phyloP scores from a whole-genome alignment of 495 filamentous ascomycete species.

The Glonium stellatum region DNA sequence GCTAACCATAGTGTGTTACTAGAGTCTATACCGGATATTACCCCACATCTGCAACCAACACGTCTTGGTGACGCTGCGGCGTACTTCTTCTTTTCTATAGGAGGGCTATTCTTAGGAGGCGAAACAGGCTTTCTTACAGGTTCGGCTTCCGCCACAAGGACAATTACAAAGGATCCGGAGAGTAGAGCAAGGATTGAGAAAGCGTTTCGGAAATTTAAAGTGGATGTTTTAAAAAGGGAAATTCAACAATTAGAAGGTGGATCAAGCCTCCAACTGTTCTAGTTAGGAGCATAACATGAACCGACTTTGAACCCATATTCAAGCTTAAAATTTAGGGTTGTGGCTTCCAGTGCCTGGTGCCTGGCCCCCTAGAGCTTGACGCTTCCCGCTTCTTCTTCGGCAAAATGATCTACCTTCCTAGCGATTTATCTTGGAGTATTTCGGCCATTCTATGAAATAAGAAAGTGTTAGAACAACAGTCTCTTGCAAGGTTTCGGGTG shows the following conservation, averaged over 20 bases:
- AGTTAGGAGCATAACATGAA: neutral
- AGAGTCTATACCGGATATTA: constrained; percentile 59
- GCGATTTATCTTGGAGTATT: too few relatives aligned
- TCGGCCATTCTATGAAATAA: too few relatives aligned
- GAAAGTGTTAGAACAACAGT: too few relatives aligned
- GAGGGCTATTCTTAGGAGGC: constrained; percentile 58
- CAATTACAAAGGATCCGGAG: constrained; percentile 49
- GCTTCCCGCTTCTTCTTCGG: too few relatives aligned
- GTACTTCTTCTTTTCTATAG: constrained; percentile 54
- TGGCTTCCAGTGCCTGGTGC: too few relatives aligned
- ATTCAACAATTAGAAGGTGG: constrained; percentile 47
- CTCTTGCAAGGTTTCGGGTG: too few relatives aligned
- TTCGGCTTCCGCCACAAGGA: constrained; percentile 43
- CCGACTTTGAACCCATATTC: neutral
- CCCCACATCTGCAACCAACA: constrained; percentile 49
- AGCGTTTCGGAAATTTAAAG: constrained; percentile 57
- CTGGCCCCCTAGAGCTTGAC: too few relatives aligned
- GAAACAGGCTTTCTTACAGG: constrained; percentile 56
- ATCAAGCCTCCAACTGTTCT: neutral
- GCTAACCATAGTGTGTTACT: neutral
- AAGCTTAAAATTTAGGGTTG: too few relatives aligned
- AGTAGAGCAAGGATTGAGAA: constrained; percentile 50
- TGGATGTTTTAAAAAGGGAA: constrained; percentile 54
- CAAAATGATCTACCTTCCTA: too few relatives aligned
- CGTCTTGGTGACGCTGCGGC: constrained; percentile 54